Percentiles rank a stretch among this genome's conserved stretches.
Evolutionary conservation across 1,284 basidiomycete genomes (phyloP).

Genomic region (Schizopora paradoxa): DNA sequence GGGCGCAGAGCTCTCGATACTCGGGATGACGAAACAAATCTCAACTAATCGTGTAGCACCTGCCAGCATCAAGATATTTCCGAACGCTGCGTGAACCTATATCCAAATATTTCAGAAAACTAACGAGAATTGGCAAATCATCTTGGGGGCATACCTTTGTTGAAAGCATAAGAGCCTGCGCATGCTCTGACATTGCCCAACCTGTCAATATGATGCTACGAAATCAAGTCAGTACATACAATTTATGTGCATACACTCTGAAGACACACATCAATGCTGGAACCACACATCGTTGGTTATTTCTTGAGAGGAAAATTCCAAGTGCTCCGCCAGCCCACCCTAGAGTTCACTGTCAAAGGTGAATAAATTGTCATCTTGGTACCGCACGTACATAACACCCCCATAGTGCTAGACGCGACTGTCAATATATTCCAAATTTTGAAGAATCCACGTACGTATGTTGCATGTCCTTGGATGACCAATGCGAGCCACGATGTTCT

Average conservation of each 20-base stretch:
- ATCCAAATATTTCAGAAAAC: too few species aligned
- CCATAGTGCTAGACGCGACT: constrained; percentile 40
- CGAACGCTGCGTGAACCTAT: constrained; percentile 81
- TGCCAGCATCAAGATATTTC: constrained; percentile 81
- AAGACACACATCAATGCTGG: constrained; percentile 72
- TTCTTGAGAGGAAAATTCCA: constrained; percentile 81
- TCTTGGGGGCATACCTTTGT: constrained; percentile 50
- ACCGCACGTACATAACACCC: constrained; percentile 49
- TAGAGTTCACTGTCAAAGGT: constrained; percentile 28
- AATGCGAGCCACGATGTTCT: constrained; percentile 74
- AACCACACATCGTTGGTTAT: constrained; percentile 76
- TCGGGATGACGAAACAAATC: constrained; percentile 69
- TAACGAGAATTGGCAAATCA: neutral
- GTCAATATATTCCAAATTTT: neutral
- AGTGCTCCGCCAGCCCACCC: constrained; percentile 91
- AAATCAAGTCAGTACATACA: constrained; percentile 15
- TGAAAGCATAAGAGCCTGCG: constrained; percentile 79
- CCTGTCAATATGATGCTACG: constrained; percentile 82
- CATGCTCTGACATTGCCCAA: constrained; percentile 93
- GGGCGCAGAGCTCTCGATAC: constrained; percentile 24
- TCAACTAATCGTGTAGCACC: constrained; percentile 82
- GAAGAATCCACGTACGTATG: constrained; percentile 61
- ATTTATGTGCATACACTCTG: constrained; percentile 4
- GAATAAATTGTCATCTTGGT: constrained; percentile 7
- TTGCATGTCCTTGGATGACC: constrained; percentile 94